These are phyloP conservation scores for Violaceomyces palustris DNA, from an alignment of 1,284 basidiomycete species.

Conservation along the genomic window DNA sequence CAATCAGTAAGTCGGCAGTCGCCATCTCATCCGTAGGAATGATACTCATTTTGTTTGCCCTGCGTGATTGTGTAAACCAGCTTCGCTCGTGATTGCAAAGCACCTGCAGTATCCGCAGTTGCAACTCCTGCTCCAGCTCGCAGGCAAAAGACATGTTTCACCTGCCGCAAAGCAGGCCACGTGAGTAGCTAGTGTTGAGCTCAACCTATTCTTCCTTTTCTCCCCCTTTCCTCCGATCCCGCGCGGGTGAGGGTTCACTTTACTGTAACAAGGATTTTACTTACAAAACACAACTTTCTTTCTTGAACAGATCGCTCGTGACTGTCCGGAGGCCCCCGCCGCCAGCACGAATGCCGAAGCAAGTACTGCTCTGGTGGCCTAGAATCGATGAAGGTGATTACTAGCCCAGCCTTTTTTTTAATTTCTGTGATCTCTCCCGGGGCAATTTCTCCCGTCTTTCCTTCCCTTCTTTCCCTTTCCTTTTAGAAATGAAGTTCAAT, in stretches of 20 bases:
- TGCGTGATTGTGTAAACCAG: background rate
- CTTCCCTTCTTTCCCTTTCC: too few relatives aligned
- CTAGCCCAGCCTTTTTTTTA: too few relatives aligned
- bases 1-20: slow-evolving; percentile 10
- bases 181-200: too few relatives aligned
- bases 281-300: too few relatives aligned
- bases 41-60: background rate
- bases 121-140: background rate
- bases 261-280: too few relatives aligned
- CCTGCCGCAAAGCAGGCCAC: slow-evolving; percentile 18
- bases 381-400: too few relatives aligned
- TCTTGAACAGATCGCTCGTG: slow-evolving; percentile 16
- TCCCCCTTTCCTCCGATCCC: background rate
- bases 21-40: background rate
- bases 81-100: slow-evolving; percentile 20
- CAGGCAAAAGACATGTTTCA: slow-evolving; percentile 16
- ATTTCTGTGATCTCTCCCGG: too few relatives aligned
- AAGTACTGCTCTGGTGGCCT: too few relatives aligned
- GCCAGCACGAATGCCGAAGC: slow-evolving; percentile 11
- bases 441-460: too few relatives aligned
- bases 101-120: slow-evolving; percentile 1
- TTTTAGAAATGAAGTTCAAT: too few relatives aligned
- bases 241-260: too few relatives aligned
- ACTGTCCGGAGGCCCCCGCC: slow-evolving; percentile 16
- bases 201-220: too few relatives aligned